Evolutionary conservation across 495 filamentous ascomycete genomes (phyloP), one percentile per base, ranked within the genome.

Genomic region (Penicillium pancosmium): DNA sequence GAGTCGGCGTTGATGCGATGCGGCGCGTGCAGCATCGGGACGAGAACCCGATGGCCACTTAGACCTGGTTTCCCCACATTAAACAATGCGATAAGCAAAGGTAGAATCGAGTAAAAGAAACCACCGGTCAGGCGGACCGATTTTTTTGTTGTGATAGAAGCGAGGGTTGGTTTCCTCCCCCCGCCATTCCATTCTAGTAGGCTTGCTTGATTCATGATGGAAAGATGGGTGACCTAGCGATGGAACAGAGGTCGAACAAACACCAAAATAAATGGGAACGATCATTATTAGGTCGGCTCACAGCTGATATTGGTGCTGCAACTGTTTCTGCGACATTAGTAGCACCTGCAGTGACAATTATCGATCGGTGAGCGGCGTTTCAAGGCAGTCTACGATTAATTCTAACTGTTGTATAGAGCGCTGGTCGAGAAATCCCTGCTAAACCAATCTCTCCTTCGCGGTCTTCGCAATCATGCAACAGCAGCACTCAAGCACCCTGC

Each of bases 251-350:
- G 55, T 12, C 49, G 12, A 21, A 25, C 3, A 43, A 59, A 46
- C 12, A 43, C n/a, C 36, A 68, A 36, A 10, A 53, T 40, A 16
- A 40, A 49, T 63, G 65, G 62, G 36, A 38, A 15, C 57, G 46
- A 38, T 27, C 57, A 12, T 43, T 61, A 7, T 27, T 50, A 5
- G 36, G 52, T 48, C 57, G 53, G 12, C 48, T 74, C n/a, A 60
- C 55, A 12, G 71, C 69, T 27, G 71, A 74, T 33, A 23, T 72
- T 2, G 60, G 62, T 0, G 70, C 72, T 13, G 72, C 72, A n/a
- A 47, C 59, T 15, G 36, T 65, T n/a, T 73, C 73, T 15, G 69
- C 74, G 13, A 66, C 62, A 1, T 21, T 74, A 27, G 61, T 77
- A 0, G 51, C 71, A 5, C 74, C 72, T 19, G 55, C 66, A 18